Percentiles rank a stretch among this genome's conserved stretches.
phyloP scores from a whole-genome alignment of 345 rosid genomes.

The Moricandia arvensis region DNA sequence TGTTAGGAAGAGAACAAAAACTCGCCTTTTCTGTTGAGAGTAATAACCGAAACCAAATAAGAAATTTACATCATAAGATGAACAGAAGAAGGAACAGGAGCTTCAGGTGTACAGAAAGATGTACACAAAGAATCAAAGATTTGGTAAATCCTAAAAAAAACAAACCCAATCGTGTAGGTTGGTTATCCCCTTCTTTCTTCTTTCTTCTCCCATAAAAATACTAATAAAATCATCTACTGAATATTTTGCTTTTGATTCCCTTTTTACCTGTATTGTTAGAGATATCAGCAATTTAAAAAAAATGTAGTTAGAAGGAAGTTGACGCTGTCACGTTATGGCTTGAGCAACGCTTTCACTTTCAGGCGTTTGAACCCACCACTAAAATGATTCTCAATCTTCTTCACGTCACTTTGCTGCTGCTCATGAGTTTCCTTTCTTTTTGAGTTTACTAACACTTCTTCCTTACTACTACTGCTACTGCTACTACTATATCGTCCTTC shows the following conservation, averaged over 20 bases:
- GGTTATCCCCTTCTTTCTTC: constrained; percentile 21
- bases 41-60: neutral
- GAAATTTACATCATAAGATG: constrained; percentile 27
- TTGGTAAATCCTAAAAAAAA: constrained; percentile 37
- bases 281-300: constrained; percentile 15
- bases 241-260: constrained; percentile 14
- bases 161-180: constrained; percentile 25
- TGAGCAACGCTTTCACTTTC: constrained; percentile 38
- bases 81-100: constrained; percentile 20
- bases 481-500: constrained; percentile 33
- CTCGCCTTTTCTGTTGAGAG: neutral
- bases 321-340: constrained; percentile 40
- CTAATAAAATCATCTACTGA: constrained; percentile 13
- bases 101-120: neutral
- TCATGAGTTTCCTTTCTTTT: constrained; percentile 14
- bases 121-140: constrained; percentile 41
- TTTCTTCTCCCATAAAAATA: constrained; percentile 15
- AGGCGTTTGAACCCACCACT: constrained; percentile 38
- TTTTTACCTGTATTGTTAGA: constrained; percentile 31
- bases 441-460: constrained; percentile 15
- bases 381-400: constrained; percentile 26
- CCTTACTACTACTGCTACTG: constrained; percentile 7
- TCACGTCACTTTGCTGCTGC: constrained; percentile 21
- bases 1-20: neutral
- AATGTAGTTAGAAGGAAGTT: constrained; percentile 31